Evolutionary conservation across 2,329 filamentous ascomycete species (phyloP), one percentile per base, ranked within the genome.

Genomic region (Fusarium succisae): DNA sequence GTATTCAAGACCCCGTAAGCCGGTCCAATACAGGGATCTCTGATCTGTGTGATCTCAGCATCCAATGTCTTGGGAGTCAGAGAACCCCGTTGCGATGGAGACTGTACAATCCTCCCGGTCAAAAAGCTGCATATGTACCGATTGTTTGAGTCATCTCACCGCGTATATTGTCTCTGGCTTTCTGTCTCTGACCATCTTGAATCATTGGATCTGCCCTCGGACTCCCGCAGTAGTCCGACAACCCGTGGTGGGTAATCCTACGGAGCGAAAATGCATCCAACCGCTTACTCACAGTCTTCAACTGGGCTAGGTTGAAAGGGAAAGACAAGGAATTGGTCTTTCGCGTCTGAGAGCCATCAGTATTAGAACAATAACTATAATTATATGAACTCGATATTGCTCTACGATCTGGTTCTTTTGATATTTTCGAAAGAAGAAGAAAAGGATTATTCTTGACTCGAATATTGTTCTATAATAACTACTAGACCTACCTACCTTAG

Each of bases 161-260:
- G 54, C 30, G 45, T 53, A 50, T 54, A 44, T 55, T 66, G 60
- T 70, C 61, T 62, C 45, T 59, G 45, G 32, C 22, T 65, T 41
- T 50, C 50, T 44, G 38, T 63, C 47, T 64, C 59, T 56, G 28
- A 35, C n/a, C n/a, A 20, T 32, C 37, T 32, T 59, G 48, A 26
- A 62, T 48, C 44, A 38, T 63, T 64, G 45, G 47, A 45, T 59
- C 30, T 56, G 44, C n/a, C 24, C n/a, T 74, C 76, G 76, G 76
- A 69, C 70, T 77, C 57, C 68, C 72, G 66, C 64, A 76, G 60
- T 28, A 69, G 37, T 56, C 76, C 76, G 76, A 77, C 61, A 67
- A 28, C 56, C 76, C 74, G 74, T 65, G 56, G 57, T 43, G 35
- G 37, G 28, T 32, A 44, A 61, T 56, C 48, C 58, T 56, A 32